phyloP scores from a whole-genome alignment of 805 yeast species.

The Candida easanensis region DNA sequence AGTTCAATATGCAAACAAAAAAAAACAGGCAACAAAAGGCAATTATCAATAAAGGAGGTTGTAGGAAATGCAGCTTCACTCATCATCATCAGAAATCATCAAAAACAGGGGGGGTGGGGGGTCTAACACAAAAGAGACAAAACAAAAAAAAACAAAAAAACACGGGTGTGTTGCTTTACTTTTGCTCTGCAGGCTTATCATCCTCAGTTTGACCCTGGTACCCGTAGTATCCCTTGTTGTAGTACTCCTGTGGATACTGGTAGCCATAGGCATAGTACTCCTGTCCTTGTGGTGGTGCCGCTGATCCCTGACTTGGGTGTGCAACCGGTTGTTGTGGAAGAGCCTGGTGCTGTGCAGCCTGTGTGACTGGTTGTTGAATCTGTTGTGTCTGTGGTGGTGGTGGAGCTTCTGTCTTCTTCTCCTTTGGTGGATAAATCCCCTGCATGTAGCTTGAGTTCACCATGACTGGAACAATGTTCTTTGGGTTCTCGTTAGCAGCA shows the following conservation, averaged over 20 bases:
- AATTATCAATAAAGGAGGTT: too few relatives aligned
- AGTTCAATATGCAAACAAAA: too few relatives aligned
- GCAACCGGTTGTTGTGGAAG: conserved; percentile 1
- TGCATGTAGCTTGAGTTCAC: conserved; percentile 25
- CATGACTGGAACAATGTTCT: conserved; percentile 28
- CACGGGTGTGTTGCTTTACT: not conserved
- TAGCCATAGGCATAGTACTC: conserved; percentile 17
- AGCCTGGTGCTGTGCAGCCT: not conserved
- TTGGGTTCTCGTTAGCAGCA: conserved; percentile 29
- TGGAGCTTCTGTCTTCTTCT: conserved; percentile 11
- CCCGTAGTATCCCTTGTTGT: conserved; percentile 9
- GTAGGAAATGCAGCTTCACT: too few relatives aligned
- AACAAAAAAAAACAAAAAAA: not conserved
- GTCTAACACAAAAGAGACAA: too few relatives aligned
- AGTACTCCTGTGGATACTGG: conserved; percentile 12
- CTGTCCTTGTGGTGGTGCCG: conserved; percentile 8
- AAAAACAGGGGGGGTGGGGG: too few relatives aligned
- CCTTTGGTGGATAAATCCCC: conserved; percentile 21
- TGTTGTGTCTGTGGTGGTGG: conserved; percentile 1
- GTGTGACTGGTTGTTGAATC: not conserved
- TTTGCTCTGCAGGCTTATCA: not conserved
- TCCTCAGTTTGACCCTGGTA: not conserved
- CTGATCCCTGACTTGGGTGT: conserved; percentile 1
- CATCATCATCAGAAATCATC: too few relatives aligned
- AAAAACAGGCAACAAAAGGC: too few relatives aligned